Conservation (phyloP, 129 eudicot species). For the Kitagawia praeruptora region DNA sequence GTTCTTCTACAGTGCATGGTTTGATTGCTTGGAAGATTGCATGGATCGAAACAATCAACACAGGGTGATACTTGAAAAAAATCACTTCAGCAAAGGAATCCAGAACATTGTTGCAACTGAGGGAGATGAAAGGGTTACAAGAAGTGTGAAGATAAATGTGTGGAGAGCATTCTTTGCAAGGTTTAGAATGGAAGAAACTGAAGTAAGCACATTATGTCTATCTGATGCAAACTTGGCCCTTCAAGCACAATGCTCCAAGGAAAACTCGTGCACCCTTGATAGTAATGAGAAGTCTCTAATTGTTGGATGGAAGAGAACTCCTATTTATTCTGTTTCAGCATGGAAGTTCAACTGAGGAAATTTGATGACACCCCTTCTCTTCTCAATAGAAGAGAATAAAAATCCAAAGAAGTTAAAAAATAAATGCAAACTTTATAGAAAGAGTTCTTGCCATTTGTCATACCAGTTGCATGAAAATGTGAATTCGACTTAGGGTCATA, state of each 20-base stretch:
- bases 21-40: slow-evolving; percentile 53
- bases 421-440: neutral
- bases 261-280: slow-evolving; percentile 36
- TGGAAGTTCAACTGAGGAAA: slow-evolving; percentile 40
- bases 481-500: neutral
- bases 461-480: neutral
- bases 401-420: neutral
- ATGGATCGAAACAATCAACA: slow-evolving; percentile 28
- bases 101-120: slow-evolving; percentile 42
- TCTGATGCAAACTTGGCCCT: slow-evolving; percentile 44
- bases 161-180: slow-evolving; percentile 59
- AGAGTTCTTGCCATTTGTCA: neutral
- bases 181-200: slow-evolving; percentile 53
- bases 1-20: slow-evolving; percentile 40
- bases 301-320: slow-evolving; percentile 73
- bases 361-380: no score
- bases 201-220: slow-evolving; percentile 38
- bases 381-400: neutral
- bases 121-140: slow-evolving; percentile 35
- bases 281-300: slow-evolving; percentile 41
- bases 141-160: slow-evolving; percentile 41
- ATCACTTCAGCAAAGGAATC: slow-evolving; percentile 41
- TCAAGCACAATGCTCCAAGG: slow-evolving; percentile 27
- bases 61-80: slow-evolving; percentile 36
- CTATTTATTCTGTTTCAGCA: slow-evolving; percentile 52